Base-by-base conservation (phyloP, 768 basidiomycete species). In the Rhizopogon salebrosus region DNA sequence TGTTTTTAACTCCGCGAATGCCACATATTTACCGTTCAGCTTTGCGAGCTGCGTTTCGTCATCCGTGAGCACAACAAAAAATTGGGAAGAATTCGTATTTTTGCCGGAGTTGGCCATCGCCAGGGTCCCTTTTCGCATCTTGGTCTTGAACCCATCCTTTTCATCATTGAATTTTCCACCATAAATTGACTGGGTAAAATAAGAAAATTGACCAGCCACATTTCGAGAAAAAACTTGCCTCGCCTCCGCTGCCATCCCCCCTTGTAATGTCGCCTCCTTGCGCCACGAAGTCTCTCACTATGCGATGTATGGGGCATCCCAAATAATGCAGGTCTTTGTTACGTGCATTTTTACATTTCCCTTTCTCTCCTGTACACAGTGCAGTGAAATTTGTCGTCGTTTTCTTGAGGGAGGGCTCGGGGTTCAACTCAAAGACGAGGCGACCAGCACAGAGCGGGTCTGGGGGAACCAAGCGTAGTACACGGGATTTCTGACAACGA, bases 261-360 rank as follows among this genome's bases (percentile, higher is more conserved):
- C 79, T 61, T 20, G 78, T 79, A 36, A 80, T 66, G 58, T 82
- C 79, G 6, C 79, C 79, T n/a, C 76, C 75, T 58, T 83, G 80
- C 1, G 75, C 74, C 4, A 80, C 69, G 48, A 80, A 82, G 13
- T 69, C 78, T 55, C 70, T 67, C 41, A 75, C 72, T 57, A 78
- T 67, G 9, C 78, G 66, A 62, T 80, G 79, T 1, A 82, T 67
- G 26, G 73, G 74, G 35, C 66, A 71, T 3, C 66, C 72, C 35
- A 69, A 41, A 58, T 79, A 81, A 54, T 72, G 70, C 48, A 80
- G 61, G 31, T 60, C 69, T 61, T 74, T 76, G 54, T 76, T 75
- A 2, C 74, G 75, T 13, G 72, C 72, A 41, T 69, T 74, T 68
- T 77, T 79, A 61, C 73, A 75, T 53, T 60, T 56, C 11, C 76